A percentile compares a stretch with the other conserved stretches of the same genome.
Evolutionary conservation across 2,329 filamentous ascomycete species (phyloP).

Genomic region (Trichoderma oligosporum): DNA sequence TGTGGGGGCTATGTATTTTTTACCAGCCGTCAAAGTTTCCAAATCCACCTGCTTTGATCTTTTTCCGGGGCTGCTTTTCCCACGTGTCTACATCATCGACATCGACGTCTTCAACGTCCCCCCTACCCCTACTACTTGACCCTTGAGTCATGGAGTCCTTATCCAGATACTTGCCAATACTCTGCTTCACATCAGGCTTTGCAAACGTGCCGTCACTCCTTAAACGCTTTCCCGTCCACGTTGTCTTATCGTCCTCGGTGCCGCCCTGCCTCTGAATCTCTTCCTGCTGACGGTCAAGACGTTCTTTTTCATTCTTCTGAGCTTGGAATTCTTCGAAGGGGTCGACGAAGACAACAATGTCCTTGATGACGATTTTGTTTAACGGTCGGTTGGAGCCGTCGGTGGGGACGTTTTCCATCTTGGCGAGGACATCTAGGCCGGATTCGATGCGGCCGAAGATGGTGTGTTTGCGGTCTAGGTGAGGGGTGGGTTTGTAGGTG

Average conservation of each 20-base stretch:
- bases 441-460: constrained; percentile 86
- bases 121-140: constrained; percentile 43
- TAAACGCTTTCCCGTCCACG: constrained; percentile 94
- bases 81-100: constrained; percentile 61
- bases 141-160: constrained; percentile 39
- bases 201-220: constrained; percentile 61
- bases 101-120: constrained; percentile 50
- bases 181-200: constrained; percentile 38
- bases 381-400: constrained; percentile 73
- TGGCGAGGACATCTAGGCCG: constrained; percentile 65
- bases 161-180: constrained; percentile 80
- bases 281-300: constrained; percentile 53
- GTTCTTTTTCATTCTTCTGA: constrained; percentile 63
- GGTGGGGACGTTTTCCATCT: constrained; percentile 72
- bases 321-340: constrained; percentile 92
- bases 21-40: constrained; percentile 95
- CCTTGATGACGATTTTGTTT: constrained; percentile 74
- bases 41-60: constrained; percentile 73
- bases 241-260: constrained; percentile 82
- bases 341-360: constrained; percentile 83
- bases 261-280: constrained; percentile 63
- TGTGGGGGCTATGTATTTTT: constrained; percentile 19
- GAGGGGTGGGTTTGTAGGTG: constrained; percentile 76
- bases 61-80: constrained; percentile 72
- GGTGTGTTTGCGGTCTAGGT: constrained; percentile 95